phyloP scores from a whole-genome alignment of 2,329 filamentous ascomycete genomes.

The Fusarium haematococcum region DNA sequence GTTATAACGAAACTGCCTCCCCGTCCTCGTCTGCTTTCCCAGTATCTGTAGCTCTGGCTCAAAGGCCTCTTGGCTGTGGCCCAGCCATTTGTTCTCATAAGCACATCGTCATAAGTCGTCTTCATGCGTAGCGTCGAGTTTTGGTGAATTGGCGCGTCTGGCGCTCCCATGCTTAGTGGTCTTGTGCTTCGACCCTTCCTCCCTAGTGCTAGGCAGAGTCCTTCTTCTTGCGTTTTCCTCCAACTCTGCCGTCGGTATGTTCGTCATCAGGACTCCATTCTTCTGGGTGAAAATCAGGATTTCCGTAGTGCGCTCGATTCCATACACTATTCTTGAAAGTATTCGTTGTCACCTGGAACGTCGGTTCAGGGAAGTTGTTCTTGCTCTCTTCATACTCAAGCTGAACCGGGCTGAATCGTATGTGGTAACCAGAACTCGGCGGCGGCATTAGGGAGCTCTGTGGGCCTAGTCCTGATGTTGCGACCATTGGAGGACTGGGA shows the following conservation, averaged over 20 bases:
- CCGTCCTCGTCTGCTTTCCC: neutral
- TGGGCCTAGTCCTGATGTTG: slow-evolving; percentile 28
- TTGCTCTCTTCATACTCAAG: slow-evolving; percentile 63
- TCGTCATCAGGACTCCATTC: slow-evolving; percentile 58
- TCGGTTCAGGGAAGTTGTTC: slow-evolving; percentile 57
- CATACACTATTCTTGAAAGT: slow-evolving; percentile 76
- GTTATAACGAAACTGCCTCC: slow-evolving; percentile 19
- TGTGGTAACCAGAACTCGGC: slow-evolving; percentile 43
- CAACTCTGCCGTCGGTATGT: slow-evolving; percentile 44
- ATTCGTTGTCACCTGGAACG: slow-evolving; percentile 62
- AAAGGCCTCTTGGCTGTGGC: neutral
- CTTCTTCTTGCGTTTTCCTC: slow-evolving; percentile 44
- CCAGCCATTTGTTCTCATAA: neutral
- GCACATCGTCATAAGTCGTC: slow-evolving; percentile 16
- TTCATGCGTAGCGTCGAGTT: slow-evolving; percentile 4
- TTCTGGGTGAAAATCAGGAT: slow-evolving; percentile 64
- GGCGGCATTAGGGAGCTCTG: slow-evolving; percentile 23
- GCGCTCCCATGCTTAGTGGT: neutral
- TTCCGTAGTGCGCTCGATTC: slow-evolving; percentile 75
- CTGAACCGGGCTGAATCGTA: slow-evolving; percentile 63
- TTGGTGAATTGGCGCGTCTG: slow-evolving; percentile 10
- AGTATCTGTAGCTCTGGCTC: neutral
- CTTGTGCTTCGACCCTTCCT: neutral
- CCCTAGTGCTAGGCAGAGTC: slow-evolving; percentile 22
- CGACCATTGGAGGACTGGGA: slow-evolving; percentile 33